Base-by-base conservation (phyloP, 2,329 filamentous ascomycete genomes). In the Diaporthe australafricana region DNA sequence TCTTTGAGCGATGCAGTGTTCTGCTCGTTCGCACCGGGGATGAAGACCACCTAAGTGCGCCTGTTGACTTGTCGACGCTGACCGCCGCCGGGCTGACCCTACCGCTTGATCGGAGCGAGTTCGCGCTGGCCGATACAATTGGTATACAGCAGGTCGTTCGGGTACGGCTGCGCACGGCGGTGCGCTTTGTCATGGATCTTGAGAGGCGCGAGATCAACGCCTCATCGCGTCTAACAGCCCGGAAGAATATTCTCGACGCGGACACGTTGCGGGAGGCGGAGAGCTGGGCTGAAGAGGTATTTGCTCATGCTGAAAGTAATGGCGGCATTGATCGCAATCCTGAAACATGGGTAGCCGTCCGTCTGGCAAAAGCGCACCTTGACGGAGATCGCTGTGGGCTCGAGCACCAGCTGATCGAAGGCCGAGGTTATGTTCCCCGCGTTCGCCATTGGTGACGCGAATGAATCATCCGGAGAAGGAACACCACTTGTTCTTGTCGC, bases 211-310 rank as follows among this genome's bases (percentile, higher is more conserved):
- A 65, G 62, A 32, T 47, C 11, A 25, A 66, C 45, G 62, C 62
- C 45, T 66, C 62, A 50, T 3, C 62, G 62, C 62, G 62, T 52
- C 62, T 66, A 20, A 66, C 62, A 25, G 45, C 62, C 12, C 42
- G 27, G 20, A 50, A 50, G 30, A 66, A 66, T 47, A 25, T 66
- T 66, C 62, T 66, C 45, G 45, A 66, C 45, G 62, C 42, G 30
- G 62, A 50, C 14, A 66, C 12, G 27, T 27, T 50, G 62, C 45
- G 45, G 32, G n/a, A 66, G 27, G 62, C 45, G 30, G 62, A 25
- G 17, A 52, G 7, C 42, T 66, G 60, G 60, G 60, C 42, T 35
- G 60, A 30, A 12, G 42, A 38, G 1, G 42, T 5, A n/a, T 11
- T 65, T 17, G 8, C 60, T 65, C 20, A 65, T 48, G 60, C 60